Percentiles rank a stretch among this genome's conserved stretches.
These are phyloP conservation scores for Sordaria brevicollis DNA, from an alignment of 495 filamentous ascomycete species.

Conservation along the genomic window DNA sequence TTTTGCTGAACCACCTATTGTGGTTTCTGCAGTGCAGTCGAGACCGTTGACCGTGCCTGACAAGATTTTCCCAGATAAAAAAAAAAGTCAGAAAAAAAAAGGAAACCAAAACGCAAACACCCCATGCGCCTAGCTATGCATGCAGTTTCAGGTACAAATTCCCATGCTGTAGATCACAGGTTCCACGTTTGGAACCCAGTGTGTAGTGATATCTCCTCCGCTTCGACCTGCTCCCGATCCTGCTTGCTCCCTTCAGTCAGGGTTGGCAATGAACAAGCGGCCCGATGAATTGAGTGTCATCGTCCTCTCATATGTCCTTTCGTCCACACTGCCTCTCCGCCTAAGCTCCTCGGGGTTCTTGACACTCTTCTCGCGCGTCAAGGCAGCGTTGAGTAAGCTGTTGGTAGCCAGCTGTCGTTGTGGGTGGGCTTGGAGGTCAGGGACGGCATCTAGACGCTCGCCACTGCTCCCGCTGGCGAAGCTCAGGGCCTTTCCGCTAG, in stretches of 20 bases:
- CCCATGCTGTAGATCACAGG: background rate
- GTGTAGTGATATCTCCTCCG: background rate
- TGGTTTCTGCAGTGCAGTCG: background rate
- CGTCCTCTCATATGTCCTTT: conserved; percentile 82
- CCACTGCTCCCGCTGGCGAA: conserved; percentile 44
- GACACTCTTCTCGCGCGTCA: conserved; percentile 52
- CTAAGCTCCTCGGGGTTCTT: conserved; percentile 66
- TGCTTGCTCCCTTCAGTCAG: conserved; percentile 51
- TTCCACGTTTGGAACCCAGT: background rate
- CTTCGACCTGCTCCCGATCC: background rate
- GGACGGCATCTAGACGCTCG: conserved; percentile 39
- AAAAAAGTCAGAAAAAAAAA: background rate
- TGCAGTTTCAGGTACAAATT: background rate
- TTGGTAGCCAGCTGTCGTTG: conserved; percentile 37
- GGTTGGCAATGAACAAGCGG: conserved; percentile 89
- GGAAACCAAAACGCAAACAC: background rate
- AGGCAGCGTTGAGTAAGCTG: conserved; percentile 38
- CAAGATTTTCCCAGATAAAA: background rate
- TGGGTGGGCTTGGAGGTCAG: conserved; percentile 27
- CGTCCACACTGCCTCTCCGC: conserved; percentile 87
- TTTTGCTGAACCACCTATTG: background rate
- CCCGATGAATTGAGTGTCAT: conserved; percentile 64
- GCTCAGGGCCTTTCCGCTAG: conserved; percentile 31
- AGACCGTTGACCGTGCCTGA: background rate
- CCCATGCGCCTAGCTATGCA: background rate